Percentiles rank a stretch among this genome's conserved stretches.
Conservation (phyloP, 2,329 filamentous ascomycete species). For the Cytospora paraplurivora region DNA sequence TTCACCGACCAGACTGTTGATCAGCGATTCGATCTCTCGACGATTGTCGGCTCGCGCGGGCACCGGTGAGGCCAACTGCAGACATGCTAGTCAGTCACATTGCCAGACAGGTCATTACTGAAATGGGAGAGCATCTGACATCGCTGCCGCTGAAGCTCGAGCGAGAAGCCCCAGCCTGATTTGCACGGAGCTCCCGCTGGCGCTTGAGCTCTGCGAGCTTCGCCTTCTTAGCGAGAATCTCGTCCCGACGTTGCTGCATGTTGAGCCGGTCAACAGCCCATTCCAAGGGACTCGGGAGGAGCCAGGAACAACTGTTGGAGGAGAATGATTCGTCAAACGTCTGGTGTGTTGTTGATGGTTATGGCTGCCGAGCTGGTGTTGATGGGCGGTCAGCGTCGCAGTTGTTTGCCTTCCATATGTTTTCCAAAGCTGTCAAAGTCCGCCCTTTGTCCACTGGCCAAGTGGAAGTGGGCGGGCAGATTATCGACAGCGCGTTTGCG, state of each 20-base stretch:
- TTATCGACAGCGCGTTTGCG: conserved; percentile 24
- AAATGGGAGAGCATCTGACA: conserved; percentile 52
- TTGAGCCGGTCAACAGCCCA: conserved; percentile 48
- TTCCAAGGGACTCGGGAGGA: conserved; percentile 41
- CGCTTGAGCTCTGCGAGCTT: conserved; percentile 96
- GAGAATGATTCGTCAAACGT: background rate
- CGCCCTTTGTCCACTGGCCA: background rate
- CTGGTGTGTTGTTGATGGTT: background rate
- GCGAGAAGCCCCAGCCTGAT: conserved; percentile 70
- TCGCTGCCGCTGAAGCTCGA: conserved; percentile 70
- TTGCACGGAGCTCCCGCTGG: conserved; percentile 81
- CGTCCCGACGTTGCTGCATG: conserved; percentile 85
- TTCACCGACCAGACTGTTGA: conserved; percentile 80
- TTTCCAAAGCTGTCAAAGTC: conserved; percentile 14
- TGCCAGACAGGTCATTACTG: conserved; percentile 12
- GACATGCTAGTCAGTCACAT: conserved; percentile 22
- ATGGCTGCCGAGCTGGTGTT: background rate
- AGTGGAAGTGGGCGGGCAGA: background rate
- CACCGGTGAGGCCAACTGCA: conserved; percentile 67
- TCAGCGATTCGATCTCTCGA: conserved; percentile 80
- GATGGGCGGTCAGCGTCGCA: conserved; percentile 6
- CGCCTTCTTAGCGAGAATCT: conserved; percentile 94
- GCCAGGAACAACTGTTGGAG: background rate
- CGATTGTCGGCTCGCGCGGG: conserved; percentile 69
- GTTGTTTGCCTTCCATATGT: conserved; percentile 18